These are phyloP conservation scores for Hypoxylon sp. DNA, from an alignment of 2,329 filamentous ascomycete genomes.

Conservation along the genomic window DNA sequence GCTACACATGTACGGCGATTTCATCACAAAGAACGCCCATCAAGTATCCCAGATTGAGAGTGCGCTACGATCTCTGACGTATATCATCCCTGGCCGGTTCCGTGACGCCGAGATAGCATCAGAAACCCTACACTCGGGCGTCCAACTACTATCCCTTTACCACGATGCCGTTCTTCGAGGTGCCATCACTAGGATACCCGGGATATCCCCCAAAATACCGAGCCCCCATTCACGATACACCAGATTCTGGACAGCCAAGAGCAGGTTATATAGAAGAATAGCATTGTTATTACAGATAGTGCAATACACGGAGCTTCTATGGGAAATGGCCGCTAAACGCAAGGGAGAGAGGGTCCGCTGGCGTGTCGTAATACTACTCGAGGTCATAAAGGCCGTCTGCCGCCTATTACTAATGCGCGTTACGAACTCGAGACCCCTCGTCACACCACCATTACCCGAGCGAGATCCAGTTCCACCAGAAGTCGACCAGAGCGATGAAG, in stretches of 20 bases:
- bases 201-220: constrained; percentile 67
- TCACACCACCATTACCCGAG: constrained; percentile 88
- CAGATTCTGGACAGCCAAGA: constrained; percentile 74
- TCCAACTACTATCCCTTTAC: constrained; percentile 92
- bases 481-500: constrained; percentile 67
- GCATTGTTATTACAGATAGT: constrained; percentile 89
- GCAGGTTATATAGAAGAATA: constrained; percentile 81
- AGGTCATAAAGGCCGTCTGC: constrained; percentile 89
- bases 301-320: constrained; percentile 94
- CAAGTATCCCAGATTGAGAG: constrained; percentile 97
- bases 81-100: constrained; percentile 93
- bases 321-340: constrained; percentile 96
- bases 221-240: constrained; percentile 76
- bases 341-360: constrained; percentile 86
- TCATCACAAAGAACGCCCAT: constrained; percentile 94
- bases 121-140: constrained; percentile 89
- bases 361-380: constrained; percentile 88
- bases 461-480: constrained; percentile 80
- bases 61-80: constrained; percentile 90
- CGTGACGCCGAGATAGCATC: constrained; percentile 95
- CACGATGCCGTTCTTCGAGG: constrained; percentile 88
- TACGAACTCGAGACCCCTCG: constrained; percentile 85
- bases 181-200: constrained; percentile 72
- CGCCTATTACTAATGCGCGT: constrained; percentile 83
- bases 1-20: constrained; percentile 83